Evolutionary conservation across 2,329 filamentous ascomycete species (phyloP).

Genomic region (Periconia macrospinosa): DNA sequence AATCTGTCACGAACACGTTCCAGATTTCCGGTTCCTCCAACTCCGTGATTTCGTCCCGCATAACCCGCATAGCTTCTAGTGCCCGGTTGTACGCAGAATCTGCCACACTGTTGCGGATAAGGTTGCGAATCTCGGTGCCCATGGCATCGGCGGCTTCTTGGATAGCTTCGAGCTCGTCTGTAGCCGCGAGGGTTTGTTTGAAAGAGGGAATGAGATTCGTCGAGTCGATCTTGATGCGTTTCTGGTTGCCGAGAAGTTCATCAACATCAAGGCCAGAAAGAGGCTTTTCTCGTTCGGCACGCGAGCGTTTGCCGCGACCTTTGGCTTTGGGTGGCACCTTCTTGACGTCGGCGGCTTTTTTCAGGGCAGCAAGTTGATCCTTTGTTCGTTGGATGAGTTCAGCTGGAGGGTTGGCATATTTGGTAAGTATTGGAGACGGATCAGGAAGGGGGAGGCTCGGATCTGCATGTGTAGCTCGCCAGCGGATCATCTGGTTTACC

Average conservation of each 20-base stretch:
- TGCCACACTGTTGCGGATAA: slow-evolving; percentile 74
- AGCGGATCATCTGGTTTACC: slow-evolving; percentile 81
- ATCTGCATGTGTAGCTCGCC: slow-evolving; percentile 77
- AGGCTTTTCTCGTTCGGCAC: slow-evolving; percentile 72
- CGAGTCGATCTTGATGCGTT: slow-evolving; percentile 58
- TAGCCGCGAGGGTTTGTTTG: slow-evolving; percentile 71
- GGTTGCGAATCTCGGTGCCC: slow-evolving; percentile 67
- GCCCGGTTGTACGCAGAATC: slow-evolving; percentile 74
- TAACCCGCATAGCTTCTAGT: slow-evolving; percentile 72
- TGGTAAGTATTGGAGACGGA: slow-evolving; percentile 56
- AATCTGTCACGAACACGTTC: slow-evolving; percentile 69
- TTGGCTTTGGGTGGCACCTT: slow-evolving; percentile 78
- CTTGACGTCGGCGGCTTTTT: slow-evolving; percentile 76
- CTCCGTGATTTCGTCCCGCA: slow-evolving; percentile 75
- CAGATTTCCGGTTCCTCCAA: slow-evolving; percentile 76
- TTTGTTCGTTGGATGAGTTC: slow-evolving; percentile 64
- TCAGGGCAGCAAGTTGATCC: slow-evolving; percentile 63
- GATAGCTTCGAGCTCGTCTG: slow-evolving; percentile 64
- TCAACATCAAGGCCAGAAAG: slow-evolving; percentile 89
- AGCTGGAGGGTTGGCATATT: slow-evolving; percentile 72
- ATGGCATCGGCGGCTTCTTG: slow-evolving; percentile 74
- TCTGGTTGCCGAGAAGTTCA: slow-evolving; percentile 68
- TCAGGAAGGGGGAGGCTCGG: slow-evolving; percentile 60
- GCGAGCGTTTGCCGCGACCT: slow-evolving; percentile 63
- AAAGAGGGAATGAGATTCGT: slow-evolving; percentile 88